Conservation (phyloP, 1,139 yeast species). For the Geotrichum aggregatum region DNA sequence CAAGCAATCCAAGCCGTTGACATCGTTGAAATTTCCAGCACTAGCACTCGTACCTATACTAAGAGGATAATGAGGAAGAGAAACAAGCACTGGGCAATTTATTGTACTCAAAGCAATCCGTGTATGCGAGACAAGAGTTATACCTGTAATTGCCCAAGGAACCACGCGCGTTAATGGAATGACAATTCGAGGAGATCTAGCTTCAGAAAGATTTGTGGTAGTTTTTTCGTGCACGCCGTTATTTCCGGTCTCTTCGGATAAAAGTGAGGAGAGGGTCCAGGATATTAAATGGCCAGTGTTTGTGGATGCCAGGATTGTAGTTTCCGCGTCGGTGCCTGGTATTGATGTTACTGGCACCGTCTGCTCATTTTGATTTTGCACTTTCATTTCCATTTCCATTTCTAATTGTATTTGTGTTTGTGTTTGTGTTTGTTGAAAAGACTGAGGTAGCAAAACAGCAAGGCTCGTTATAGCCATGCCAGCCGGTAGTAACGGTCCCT, state of each 20-base stretch:
- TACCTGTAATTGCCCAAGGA: not conserved
- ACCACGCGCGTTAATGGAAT: not conserved
- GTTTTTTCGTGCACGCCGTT: too few species aligned
- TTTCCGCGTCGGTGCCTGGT: not conserved
- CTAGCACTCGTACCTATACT: too few species aligned
- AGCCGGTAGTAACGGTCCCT: constrained; percentile 4
- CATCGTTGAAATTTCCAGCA: too few species aligned
- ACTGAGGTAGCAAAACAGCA: too few species aligned
- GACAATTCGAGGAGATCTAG: not conserved
- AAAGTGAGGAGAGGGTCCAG: constrained; percentile 1
- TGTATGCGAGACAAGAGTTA: not conserved
- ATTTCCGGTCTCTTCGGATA: too few species aligned
- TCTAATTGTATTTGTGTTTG: too few species aligned
- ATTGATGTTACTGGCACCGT: too few species aligned
- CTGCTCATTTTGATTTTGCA: too few species aligned
- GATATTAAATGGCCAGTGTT: constrained; percentile 9
- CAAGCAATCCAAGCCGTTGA: too few species aligned
- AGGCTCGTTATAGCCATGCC: not conserved
- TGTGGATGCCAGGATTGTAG: constrained; percentile 9
- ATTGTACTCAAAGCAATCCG: constrained; percentile 3
- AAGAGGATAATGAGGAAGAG: not conserved
- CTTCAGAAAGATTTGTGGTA: too few species aligned
- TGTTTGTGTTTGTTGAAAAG: too few species aligned
- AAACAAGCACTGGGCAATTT: constrained; percentile 10
- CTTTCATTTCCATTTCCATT: too few species aligned